Percentiles rank a stretch among this genome's conserved stretches.
These are phyloP conservation scores for Tuber indicum DNA, from an alignment of 495 filamentous ascomycete genomes.

Conservation along the genomic window DNA sequence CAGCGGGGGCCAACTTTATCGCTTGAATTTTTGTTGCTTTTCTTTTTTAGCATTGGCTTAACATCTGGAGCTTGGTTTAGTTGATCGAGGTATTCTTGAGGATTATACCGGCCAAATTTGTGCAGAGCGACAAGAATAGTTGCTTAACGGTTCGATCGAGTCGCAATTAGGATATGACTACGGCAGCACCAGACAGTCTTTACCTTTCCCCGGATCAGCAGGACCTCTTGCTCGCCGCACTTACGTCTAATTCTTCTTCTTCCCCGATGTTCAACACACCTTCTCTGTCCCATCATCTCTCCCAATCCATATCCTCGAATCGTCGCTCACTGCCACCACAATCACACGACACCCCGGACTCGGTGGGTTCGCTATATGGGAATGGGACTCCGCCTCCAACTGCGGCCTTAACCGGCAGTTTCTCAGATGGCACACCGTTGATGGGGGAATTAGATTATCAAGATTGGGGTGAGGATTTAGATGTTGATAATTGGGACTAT, in stretches of 20 bases:
- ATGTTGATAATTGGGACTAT: slow-evolving; percentile 59
- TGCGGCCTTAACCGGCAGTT: slow-evolving; percentile 24
- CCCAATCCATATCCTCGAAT: slow-evolving; percentile 27
- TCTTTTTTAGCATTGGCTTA: not conserved
- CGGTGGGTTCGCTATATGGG: slow-evolving; percentile 31
- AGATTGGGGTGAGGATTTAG: slow-evolving; percentile 54
- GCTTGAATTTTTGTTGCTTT: not conserved
- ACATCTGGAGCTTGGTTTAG: not conserved
- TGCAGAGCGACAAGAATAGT: not conserved
- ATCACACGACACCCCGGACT: slow-evolving; percentile 32
- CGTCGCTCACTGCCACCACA: not conserved
- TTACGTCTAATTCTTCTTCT: slow-evolving; percentile 62
- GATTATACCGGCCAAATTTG: not conserved
- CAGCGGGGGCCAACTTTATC: not conserved
- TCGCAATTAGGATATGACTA: slow-evolving; percentile 25
- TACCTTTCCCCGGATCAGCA: slow-evolving; percentile 82
- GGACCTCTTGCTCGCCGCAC: slow-evolving; percentile 76
- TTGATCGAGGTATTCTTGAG: not conserved
- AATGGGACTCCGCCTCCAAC: slow-evolving; percentile 40
- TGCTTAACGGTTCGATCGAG: not conserved
- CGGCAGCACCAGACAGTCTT: slow-evolving; percentile 42
- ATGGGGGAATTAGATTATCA: slow-evolving; percentile 62
- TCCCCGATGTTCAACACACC: slow-evolving; percentile 41
- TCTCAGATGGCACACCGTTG: slow-evolving; percentile 65
- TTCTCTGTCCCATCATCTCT: slow-evolving; percentile 42